A percentile compares a stretch with the other conserved stretches of the same genome.
These are phyloP conservation scores for Mycena belliarum DNA, from an alignment of 768 basidiomycete genomes.

Conservation along the genomic window DNA sequence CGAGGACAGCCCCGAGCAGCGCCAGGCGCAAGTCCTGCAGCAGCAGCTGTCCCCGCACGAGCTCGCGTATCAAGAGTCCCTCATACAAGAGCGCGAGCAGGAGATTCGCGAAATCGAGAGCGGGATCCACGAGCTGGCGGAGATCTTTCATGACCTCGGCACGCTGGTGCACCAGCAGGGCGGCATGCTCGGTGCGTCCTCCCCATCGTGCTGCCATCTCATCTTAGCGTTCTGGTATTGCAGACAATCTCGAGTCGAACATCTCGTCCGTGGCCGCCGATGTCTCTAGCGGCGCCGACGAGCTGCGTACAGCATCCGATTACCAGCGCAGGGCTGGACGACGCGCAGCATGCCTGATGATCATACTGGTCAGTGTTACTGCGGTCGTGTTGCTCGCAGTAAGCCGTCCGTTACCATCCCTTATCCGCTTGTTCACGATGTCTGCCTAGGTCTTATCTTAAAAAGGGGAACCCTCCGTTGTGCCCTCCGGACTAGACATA, in stretches of 20 bases:
- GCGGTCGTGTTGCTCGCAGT: slow-evolving; percentile 90
- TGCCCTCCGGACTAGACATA: neutral
- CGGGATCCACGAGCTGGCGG: slow-evolving; percentile 93
- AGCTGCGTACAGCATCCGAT: slow-evolving; percentile 85
- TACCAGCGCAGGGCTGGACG: slow-evolving; percentile 94
- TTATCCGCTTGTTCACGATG: neutral
- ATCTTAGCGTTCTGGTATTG: neutral
- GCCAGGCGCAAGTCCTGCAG: slow-evolving; percentile 71
- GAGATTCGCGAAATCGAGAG: slow-evolving; percentile 97
- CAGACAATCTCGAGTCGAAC: slow-evolving; percentile 96
- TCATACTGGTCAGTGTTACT: slow-evolving; percentile 83
- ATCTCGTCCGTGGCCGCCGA: slow-evolving; percentile 87
- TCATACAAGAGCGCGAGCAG: slow-evolving; percentile 92
- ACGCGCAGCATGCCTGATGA: slow-evolving; percentile 85
- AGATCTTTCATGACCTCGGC: slow-evolving; percentile 96
- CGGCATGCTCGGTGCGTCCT: slow-evolving; percentile 80
- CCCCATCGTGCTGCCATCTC: neutral
- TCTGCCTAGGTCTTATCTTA: slow-evolving; percentile 19
- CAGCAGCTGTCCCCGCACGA: slow-evolving; percentile 82
- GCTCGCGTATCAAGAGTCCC: slow-evolving; percentile 91
- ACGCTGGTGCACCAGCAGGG: slow-evolving; percentile 95
- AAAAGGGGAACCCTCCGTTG: too few species aligned
- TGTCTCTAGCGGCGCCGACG: slow-evolving; percentile 80
- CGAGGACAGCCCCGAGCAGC: slow-evolving; percentile 54
- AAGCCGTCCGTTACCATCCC: slow-evolving; percentile 34